Percentiles rank a stretch among this genome's conserved stretches.
These are phyloP conservation scores for Haplosporangium sp. DNA, from an alignment of 371 early-diverging fungal species.

Conservation along the genomic window DNA sequence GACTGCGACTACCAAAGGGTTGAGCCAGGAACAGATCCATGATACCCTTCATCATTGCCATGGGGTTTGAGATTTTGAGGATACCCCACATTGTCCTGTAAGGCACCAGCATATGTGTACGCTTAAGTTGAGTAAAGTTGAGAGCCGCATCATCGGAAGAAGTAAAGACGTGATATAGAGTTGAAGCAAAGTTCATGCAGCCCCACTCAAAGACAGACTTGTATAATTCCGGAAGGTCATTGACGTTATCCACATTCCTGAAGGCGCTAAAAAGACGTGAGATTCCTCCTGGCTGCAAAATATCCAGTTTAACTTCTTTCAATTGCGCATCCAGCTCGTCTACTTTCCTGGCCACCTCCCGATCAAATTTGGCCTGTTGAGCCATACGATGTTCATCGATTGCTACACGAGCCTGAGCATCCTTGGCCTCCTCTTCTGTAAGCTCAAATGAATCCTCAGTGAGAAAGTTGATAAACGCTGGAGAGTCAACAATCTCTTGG, in stretches of 20 bases:
- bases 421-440: conserved; percentile 58
- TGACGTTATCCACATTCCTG: conserved; percentile 58
- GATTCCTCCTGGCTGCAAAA: conserved; percentile 64
- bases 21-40: conserved; percentile 75
- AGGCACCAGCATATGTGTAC: conserved; percentile 70
- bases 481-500: conserved; percentile 57
- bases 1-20: conserved; percentile 72
- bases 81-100: conserved; percentile 69
- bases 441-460: conserved; percentile 58
- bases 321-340: conserved; percentile 64
- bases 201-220: conserved; percentile 74
- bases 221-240: conserved; percentile 63
- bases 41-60: conserved; percentile 71
- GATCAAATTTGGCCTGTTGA: conserved; percentile 61
- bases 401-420: conserved; percentile 56
- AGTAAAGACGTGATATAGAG: conserved; percentile 69
- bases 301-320: conserved; percentile 64
- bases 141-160: conserved; percentile 69
- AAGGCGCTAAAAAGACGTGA: conserved; percentile 51
- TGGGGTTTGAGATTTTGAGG: conserved; percentile 72
- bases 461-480: conserved; percentile 60
- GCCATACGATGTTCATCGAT: conserved; percentile 61
- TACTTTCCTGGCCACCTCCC: conserved; percentile 65
- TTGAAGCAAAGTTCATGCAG: conserved; percentile 75
- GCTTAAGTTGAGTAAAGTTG: conserved; percentile 66